phyloP scores from a whole-genome alignment of 176 grass and related monocot genomes.

The Musa itinerans region DNA sequence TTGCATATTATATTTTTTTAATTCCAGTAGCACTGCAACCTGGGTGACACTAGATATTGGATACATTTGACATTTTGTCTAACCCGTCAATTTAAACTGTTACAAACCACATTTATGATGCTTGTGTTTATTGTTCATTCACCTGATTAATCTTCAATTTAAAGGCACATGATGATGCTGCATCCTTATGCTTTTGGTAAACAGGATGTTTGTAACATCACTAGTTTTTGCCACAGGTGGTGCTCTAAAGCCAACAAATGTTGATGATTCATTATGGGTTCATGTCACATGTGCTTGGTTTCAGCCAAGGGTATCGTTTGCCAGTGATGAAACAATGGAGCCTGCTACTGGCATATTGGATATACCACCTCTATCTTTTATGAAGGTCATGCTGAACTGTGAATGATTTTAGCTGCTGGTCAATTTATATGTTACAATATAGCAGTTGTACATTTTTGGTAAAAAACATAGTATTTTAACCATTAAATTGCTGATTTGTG shows the following conservation, averaged over 20 bases:
- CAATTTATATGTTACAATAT: background rate
- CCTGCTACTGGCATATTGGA: slow-evolving; percentile 77
- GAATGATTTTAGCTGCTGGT: background rate
- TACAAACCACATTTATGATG: background rate
- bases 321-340: slow-evolving; percentile 65
- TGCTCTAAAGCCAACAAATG: slow-evolving; percentile 78
- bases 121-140: no score
- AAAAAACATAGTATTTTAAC: background rate
- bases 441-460: background rate
- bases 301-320: slow-evolving; percentile 80
- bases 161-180: no score
- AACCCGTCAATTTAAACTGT: background rate
- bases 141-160: no score
- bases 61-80: background rate
- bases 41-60: background rate
- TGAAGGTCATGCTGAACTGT: slow-evolving; percentile 39
- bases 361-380: slow-evolving; percentile 68
- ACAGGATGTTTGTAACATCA: background rate
- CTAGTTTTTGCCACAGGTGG: slow-evolving; percentile 39
- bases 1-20: background rate
- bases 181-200: no score
- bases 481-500: background rate
- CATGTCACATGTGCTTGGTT: slow-evolving; percentile 96
- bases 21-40: background rate
- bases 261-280: slow-evolving; percentile 68